Conservation (phyloP, 257 asterid species). For the Cruciata laevipes region DNA sequence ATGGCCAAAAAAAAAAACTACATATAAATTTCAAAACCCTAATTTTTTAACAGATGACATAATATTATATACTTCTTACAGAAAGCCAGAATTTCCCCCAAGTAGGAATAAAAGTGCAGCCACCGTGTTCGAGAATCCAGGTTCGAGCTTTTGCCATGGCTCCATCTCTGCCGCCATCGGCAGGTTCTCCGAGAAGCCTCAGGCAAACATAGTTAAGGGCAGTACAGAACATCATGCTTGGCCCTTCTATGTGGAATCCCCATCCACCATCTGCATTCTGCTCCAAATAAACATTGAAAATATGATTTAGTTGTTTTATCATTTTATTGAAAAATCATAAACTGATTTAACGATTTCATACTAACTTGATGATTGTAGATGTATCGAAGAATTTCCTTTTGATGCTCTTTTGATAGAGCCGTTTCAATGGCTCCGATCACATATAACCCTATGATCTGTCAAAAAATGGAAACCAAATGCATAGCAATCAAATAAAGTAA, state of each 20-base stretch:
- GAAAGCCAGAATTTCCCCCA: conserved; percentile 76
- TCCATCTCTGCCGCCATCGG: conserved; percentile 27
- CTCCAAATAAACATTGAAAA: not conserved
- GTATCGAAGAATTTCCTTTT: conserved; percentile 51
- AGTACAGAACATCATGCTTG: conserved; percentile 60
- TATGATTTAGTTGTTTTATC: no score
- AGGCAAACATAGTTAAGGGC: conserved; percentile 48
- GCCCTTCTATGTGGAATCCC: conserved; percentile 74
- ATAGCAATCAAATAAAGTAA: no score
- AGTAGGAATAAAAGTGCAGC: conserved; percentile 49
- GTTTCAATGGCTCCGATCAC: conserved; percentile 38
- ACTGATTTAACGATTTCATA: no score
- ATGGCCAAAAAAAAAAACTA: no score
- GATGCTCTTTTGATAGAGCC: conserved; percentile 40
- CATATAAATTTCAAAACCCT: no score
- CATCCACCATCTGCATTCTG: conserved; percentile 81
- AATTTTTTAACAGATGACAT: no score
- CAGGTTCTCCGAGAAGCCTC: conserved; percentile 48
- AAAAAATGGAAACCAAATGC: not conserved
- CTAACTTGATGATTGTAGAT: conserved; percentile 63
- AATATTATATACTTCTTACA: conserved; percentile 19
- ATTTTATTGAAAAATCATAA: no score
- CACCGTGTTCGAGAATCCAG: conserved; percentile 76
- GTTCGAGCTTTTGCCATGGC: conserved; percentile 41
- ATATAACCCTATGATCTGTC: conserved; percentile 46